Percentiles rank a stretch among this genome's conserved stretches.
Evolutionary conservation across 1,139 yeast genomes (phyloP).

Genomic region (Geotrichum histeridarum): DNA sequence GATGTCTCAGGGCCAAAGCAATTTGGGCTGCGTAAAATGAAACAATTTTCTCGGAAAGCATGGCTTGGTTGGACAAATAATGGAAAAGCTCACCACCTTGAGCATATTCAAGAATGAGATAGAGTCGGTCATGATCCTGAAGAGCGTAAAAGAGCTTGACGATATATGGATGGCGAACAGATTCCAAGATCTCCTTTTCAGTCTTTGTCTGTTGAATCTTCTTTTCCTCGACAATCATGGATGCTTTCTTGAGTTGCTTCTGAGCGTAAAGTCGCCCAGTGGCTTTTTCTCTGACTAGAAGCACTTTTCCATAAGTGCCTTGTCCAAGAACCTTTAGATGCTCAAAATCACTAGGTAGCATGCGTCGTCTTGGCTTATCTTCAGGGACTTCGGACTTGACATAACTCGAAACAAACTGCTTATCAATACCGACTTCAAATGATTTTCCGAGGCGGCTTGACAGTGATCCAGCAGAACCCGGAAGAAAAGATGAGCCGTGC

Average conservation of each 20-base stretch:
- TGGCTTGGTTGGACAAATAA: constrained; percentile 78
- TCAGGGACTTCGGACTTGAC: constrained; percentile 19
- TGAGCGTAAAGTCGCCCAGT: constrained; percentile 78
- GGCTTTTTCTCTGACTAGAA: constrained; percentile 61
- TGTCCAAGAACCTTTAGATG: constrained; percentile 76
- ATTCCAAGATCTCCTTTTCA: constrained; percentile 64
- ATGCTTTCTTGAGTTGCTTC: constrained; percentile 80
- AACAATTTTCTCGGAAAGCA: constrained; percentile 73
- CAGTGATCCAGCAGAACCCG: constrained; percentile 22
- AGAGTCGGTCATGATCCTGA: constrained; percentile 77
- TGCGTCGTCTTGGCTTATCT: constrained; percentile 27
- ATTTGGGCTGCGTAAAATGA: constrained; percentile 84
- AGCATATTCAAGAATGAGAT: constrained; percentile 74
- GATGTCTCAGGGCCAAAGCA: constrained; percentile 71
- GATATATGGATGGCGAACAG: constrained; percentile 76
- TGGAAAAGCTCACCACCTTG: constrained; percentile 93
- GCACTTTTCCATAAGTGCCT: constrained; percentile 91
- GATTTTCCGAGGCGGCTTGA: constrained; percentile 43
- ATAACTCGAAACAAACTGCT: constrained; percentile 34
- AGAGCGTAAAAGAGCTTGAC: constrained; percentile 85
- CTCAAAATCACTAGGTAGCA: constrained; percentile 56
- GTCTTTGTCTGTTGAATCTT: constrained; percentile 60
- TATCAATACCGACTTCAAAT: constrained; percentile 45
- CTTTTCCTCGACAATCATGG: constrained; percentile 49
- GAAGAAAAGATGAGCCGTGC: constrained; percentile 15